Base-by-base conservation (phyloP, 2,329 filamentous ascomycete species). In the Cytospora chrysosperma region DNA sequence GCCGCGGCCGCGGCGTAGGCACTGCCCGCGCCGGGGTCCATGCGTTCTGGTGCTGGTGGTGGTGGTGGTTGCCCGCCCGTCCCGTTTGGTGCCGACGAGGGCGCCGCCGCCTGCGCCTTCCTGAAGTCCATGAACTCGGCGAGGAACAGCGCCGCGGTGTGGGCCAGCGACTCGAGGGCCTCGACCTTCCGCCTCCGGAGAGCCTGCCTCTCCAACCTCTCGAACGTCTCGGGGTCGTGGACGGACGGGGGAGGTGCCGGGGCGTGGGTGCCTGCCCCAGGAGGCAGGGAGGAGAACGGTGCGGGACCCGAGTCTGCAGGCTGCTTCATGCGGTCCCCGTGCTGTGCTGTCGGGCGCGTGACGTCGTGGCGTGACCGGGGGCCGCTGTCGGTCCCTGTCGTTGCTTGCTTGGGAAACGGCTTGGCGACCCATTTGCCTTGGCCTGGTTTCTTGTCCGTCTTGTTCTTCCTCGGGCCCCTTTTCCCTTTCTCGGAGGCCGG, bases 171-270 rank as follows among this genome's bases (percentile, higher is more conserved):
- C 51, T 65, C 63, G n/a, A 65, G 60, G 9, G 63, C 63, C 30
- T 65, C 63, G 30, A 65, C 63, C 30, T 65, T 63, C 8, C 63
- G 61, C 34, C 59, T 58, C 34, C 63, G 63, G 6, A 65, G 59
- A 24, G 59, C 59, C 43, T 62, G 63, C 13, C 43, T 34, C 53
- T 65, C 63, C 50, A 53, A 24, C 47, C 27, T 65, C 24, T 59
- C 51, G 17, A 62, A 50, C 24, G 50, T 50, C n/a, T 17, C 27
- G 21, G 40, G 24, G n/a, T 55, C 32, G 9, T 47, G 1, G 21
- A 15, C 4, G 2, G 50, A 6, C 1, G 24, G 13, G 2, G 50
- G 30, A 1, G 28, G 17, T 1, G 26, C 17, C 37, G 12, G 43
- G 8, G 28, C 6, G 12, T 28, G 30, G 1, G 24, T 51, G 43